phyloP scores from a whole-genome alignment of 495 filamentous ascomycete genomes.

The Glutinoglossum americanum region DNA sequence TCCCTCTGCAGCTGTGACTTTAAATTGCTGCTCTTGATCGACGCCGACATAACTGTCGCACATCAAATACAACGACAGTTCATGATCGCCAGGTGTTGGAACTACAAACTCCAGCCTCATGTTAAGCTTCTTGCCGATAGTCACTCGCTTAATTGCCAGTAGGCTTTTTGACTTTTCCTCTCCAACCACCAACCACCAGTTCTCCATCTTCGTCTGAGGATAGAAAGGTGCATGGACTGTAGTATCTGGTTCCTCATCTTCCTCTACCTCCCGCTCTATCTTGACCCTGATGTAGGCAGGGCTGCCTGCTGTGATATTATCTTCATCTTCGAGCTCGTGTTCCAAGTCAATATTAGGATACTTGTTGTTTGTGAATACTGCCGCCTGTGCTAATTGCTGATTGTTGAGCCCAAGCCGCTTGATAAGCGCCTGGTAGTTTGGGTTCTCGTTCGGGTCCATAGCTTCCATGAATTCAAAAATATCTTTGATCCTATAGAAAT shows the following conservation, averaged over 20 bases:
- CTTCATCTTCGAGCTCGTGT: slow-evolving; percentile 64
- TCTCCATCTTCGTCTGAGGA: slow-evolving; percentile 82
- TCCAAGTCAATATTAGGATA: slow-evolving; percentile 87
- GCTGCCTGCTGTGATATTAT: slow-evolving; percentile 54
- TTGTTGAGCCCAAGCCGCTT: slow-evolving; percentile 59
- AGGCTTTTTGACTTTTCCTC: slow-evolving; percentile 67
- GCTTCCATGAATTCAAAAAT: slow-evolving; percentile 97
- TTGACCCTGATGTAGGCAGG: slow-evolving; percentile 70
- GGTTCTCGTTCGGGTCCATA: slow-evolving; percentile 85
- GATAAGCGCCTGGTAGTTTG: slow-evolving; percentile 51
- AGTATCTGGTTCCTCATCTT: slow-evolving; percentile 52
- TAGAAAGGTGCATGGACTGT: slow-evolving; percentile 94
- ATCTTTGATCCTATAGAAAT: slow-evolving; percentile 45
- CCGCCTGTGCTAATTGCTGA: slow-evolving; percentile 68
- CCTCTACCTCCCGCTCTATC: slow-evolving; percentile 67
- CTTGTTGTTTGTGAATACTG: slow-evolving; percentile 85
- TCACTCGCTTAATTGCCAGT: slow-evolving; percentile 85
- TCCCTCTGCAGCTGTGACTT: slow-evolving; percentile 65
- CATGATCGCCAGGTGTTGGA: slow-evolving; percentile 62
- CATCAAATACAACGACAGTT: slow-evolving; percentile 85
- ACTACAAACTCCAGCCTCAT: slow-evolving; percentile 73
- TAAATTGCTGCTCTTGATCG: slow-evolving; percentile 84
- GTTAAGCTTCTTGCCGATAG: slow-evolving; percentile 56
- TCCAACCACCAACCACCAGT: slow-evolving; percentile 90
- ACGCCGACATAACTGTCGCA: slow-evolving; percentile 95